A percentile compares a stretch with the other conserved stretches of the same genome.
Conservation (phyloP, 2,329 filamentous ascomycete species). For the Phaeophleospora eucalypticola region DNA sequence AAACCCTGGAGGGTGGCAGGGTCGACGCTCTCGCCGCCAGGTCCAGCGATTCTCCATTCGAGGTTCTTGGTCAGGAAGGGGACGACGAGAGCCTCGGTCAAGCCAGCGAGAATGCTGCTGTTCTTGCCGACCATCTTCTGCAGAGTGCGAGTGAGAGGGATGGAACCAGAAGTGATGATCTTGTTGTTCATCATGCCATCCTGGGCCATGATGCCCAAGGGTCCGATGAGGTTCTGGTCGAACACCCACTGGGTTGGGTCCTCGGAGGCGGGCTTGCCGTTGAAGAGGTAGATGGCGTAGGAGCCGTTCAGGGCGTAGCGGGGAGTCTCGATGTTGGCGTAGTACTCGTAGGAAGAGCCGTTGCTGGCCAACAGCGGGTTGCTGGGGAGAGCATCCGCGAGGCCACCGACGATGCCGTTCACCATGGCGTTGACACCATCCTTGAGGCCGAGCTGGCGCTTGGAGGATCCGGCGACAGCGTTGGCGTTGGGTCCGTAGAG, state of each 20-base stretch:
- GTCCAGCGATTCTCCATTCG: slow-evolving; percentile 32
- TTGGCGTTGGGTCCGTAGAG: slow-evolving; percentile 49
- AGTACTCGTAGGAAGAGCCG: slow-evolving; percentile 60
- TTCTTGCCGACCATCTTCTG: slow-evolving; percentile 27
- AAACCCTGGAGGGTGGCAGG: slow-evolving; percentile 35
- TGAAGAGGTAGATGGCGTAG: slow-evolving; percentile 64
- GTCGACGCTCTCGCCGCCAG: slow-evolving; percentile 30
- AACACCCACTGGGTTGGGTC: slow-evolving; percentile 49
- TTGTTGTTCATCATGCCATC: slow-evolving; percentile 20
- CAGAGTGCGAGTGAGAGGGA: slow-evolving; percentile 45
- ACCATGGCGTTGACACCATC: slow-evolving; percentile 6
- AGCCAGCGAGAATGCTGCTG: slow-evolving; percentile 28
- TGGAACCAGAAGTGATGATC: slow-evolving; percentile 36
- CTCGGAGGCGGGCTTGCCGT: slow-evolving; percentile 48
- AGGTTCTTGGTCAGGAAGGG: slow-evolving; percentile 32
- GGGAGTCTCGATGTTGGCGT: slow-evolving; percentile 60
- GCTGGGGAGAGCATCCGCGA: slow-evolving; percentile 5
- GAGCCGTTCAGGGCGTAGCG: slow-evolving; percentile 59
- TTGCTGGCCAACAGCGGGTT: slow-evolving; percentile 31
- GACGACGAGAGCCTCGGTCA: slow-evolving; percentile 26
- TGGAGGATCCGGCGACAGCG: slow-evolving; percentile 32
- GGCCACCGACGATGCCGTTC: background rate
- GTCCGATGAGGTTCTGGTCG: slow-evolving; percentile 56
- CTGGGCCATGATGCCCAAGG: slow-evolving; percentile 44
- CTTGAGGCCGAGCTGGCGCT: slow-evolving; percentile 18